A percentile compares a stretch with the other conserved stretches of the same genome.
Evolutionary conservation across 2,329 filamentous ascomycete species (phyloP).

Genomic region (Tolypocladium nubicola): DNA sequence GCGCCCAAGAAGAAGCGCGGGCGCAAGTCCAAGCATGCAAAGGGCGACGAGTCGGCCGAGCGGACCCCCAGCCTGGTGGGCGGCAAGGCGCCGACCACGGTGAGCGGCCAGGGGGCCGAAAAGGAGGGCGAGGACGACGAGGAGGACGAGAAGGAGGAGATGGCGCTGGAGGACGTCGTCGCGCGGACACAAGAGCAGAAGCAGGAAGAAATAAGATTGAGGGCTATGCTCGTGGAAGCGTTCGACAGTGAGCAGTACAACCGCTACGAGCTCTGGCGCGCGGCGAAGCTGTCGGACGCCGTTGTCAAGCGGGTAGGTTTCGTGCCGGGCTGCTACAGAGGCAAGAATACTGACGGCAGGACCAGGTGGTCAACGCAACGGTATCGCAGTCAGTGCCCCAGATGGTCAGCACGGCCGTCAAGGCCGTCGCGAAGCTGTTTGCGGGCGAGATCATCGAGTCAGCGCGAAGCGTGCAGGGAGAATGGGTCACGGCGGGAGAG

Average conservation of each 20-base stretch:
- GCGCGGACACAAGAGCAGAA: slow-evolving; percentile 58
- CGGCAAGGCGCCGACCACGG: slow-evolving; percentile 28
- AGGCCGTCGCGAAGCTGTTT: slow-evolving; percentile 66
- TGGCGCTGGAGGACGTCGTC: slow-evolving; percentile 46
- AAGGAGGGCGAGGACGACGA: slow-evolving; percentile 43
- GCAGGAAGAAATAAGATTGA: slow-evolving; percentile 46
- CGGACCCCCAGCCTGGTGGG: slow-evolving; percentile 33
- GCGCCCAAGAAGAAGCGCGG: slow-evolving; percentile 48
- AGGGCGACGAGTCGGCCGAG: slow-evolving; percentile 29
- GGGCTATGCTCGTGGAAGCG: slow-evolving; percentile 51
- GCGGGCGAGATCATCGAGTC: slow-evolving; percentile 65
- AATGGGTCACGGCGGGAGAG: slow-evolving; percentile 56
- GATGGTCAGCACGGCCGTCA: slow-evolving; percentile 65
- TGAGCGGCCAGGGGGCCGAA: slow-evolving; percentile 33
- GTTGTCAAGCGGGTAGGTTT: slow-evolving; percentile 54
- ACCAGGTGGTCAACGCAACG: slow-evolving; percentile 64
- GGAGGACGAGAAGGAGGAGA: slow-evolving; percentile 45
- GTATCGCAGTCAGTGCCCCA: slow-evolving; percentile 69
- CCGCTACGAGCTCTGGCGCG: slow-evolving; percentile 61
- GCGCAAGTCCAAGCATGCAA: slow-evolving; percentile 48
- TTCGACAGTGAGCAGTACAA: slow-evolving; percentile 58
- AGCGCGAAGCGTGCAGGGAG: slow-evolving; percentile 58
- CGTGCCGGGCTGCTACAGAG: not conserved
- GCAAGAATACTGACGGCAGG: not conserved
- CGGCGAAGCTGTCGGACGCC: slow-evolving; percentile 56